A percentile compares a stretch with the other conserved stretches of the same genome.
phyloP scores from a whole-genome alignment of 2,329 filamentous ascomycete species.

The Penicillium sumatraense region DNA sequence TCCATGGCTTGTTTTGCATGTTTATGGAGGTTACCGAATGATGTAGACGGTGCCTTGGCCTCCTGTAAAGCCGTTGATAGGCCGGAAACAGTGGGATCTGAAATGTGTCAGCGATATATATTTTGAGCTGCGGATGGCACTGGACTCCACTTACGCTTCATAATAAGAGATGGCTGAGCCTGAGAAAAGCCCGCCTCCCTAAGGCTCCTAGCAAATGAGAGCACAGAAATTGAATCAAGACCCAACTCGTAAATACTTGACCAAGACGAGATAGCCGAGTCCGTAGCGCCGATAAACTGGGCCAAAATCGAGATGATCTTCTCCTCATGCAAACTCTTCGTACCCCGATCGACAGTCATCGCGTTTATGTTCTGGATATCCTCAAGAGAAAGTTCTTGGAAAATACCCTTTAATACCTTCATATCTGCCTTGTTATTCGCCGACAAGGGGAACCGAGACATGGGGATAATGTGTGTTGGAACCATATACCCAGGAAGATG shows the following conservation, averaged over 20 bases:
- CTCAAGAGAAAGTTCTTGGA: slow-evolving; percentile 63
- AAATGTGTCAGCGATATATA: neutral
- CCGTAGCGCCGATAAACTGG: slow-evolving; percentile 55
- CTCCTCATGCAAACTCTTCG: slow-evolving; percentile 37
- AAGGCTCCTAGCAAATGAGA: slow-evolving; percentile 69
- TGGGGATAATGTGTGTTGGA: slow-evolving; percentile 77
- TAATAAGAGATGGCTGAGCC: slow-evolving; percentile 68
- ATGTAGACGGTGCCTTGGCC: slow-evolving; percentile 5
- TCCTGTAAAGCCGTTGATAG: slow-evolving; percentile 38
- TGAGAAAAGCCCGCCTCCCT: slow-evolving; percentile 64
- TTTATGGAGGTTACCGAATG: slow-evolving; percentile 35
- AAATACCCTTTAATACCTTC: slow-evolving; percentile 70
- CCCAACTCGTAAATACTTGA: slow-evolving; percentile 84
- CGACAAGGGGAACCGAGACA: slow-evolving; percentile 76
- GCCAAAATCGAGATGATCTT: slow-evolving; percentile 61
- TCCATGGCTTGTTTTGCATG: slow-evolving; percentile 65
- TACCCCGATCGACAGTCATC: slow-evolving; percentile 31
- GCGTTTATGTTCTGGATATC: slow-evolving; percentile 64
- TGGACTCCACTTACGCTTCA: slow-evolving; percentile 58
- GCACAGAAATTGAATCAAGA: slow-evolving; percentile 83
- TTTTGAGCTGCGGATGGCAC: slow-evolving; percentile 33
- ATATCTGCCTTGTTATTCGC: slow-evolving; percentile 88
- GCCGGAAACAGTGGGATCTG: slow-evolving; percentile 43
- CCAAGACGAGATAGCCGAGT: slow-evolving; percentile 52
- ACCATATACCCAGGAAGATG: slow-evolving; percentile 86